phyloP scores from a whole-genome alignment of 805 yeast species.

The Saturnispora ahearnii region DNA sequence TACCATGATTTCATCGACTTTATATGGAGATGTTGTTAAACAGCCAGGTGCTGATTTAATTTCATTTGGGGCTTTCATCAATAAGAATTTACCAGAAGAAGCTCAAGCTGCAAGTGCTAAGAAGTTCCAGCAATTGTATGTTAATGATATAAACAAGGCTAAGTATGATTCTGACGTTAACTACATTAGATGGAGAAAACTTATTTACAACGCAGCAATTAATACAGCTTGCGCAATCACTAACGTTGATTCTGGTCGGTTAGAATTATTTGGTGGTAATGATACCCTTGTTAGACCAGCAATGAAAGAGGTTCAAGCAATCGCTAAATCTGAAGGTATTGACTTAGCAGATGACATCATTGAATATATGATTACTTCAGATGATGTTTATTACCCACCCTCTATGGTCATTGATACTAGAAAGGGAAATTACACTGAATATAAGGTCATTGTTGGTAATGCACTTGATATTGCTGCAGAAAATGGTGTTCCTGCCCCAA shows the following conservation, averaged over 20 bases:
- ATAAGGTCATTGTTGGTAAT: constrained; percentile 37
- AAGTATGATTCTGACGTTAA: constrained; percentile 30
- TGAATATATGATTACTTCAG: constrained; percentile 33
- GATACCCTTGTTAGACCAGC: constrained; percentile 30
- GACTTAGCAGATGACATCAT: constrained; percentile 27
- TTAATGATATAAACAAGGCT: constrained; percentile 24
- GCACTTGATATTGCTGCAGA: constrained; percentile 26
- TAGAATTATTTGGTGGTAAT: constrained; percentile 24
- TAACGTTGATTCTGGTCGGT: constrained; percentile 32
- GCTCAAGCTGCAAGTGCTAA: constrained; percentile 25
- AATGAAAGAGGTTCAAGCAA: constrained; percentile 35
- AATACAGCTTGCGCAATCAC: constrained; percentile 38
- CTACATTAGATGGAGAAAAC: constrained; percentile 37
- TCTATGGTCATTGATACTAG: constrained; percentile 41
- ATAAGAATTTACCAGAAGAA: constrained; percentile 20
- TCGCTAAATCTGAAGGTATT: constrained; percentile 42
- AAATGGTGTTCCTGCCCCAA: constrained; percentile 26
- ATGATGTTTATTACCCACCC: constrained; percentile 32
- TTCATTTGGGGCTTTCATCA: constrained; percentile 30
- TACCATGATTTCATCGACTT: constrained; percentile 29
- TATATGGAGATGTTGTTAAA: constrained; percentile 25
- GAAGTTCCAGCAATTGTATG: constrained; percentile 28
- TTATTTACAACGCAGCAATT: constrained; percentile 39
- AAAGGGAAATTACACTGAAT: constrained; percentile 35
- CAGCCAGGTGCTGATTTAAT: constrained; percentile 30